Evolutionary conservation across 106 monocot genomes (phyloP).

Genomic region (Hemerocallis citrina): DNA sequence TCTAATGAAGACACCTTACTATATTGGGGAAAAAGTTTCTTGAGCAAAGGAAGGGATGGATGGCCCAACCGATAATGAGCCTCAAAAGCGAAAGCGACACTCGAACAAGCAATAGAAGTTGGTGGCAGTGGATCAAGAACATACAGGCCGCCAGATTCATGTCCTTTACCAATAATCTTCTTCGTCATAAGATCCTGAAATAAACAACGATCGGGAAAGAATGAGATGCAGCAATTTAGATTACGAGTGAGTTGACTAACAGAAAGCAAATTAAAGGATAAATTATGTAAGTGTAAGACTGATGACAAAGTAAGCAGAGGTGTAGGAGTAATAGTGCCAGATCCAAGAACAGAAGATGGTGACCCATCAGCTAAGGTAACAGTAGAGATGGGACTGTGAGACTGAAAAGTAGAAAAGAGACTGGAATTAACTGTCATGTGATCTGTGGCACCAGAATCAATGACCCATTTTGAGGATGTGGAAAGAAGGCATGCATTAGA

Average conservation of each 20-base stretch:
- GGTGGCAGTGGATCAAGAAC: neutral
- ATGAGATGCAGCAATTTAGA: neutral
- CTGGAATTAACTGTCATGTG: conserved; percentile 2
- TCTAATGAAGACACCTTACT: neutral
- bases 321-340: neutral
- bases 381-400: neutral
- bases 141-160: conserved; percentile 3
- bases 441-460: conserved; percentile 6
- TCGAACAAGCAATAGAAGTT: neutral
- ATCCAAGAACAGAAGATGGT: neutral
- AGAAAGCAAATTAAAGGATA: neutral
- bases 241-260: neutral
- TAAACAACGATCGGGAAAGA: neutral
- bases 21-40: neutral
- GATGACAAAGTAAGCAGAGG: neutral
- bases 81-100: neutral
- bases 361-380: conserved; percentile 4
- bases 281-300: neutral
- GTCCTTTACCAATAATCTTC: conserved; percentile 6
- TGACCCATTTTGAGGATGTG: neutral
- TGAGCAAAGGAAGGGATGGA: neutral
- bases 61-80: conserved; percentile 1
- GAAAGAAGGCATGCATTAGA: neutral
- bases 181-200: conserved; percentile 7
- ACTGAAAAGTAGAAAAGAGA: neutral